These are phyloP conservation scores for Eimeria acervulina DNA, from an alignment of 169 alveolate genomes.

Conservation along the genomic window DNA sequence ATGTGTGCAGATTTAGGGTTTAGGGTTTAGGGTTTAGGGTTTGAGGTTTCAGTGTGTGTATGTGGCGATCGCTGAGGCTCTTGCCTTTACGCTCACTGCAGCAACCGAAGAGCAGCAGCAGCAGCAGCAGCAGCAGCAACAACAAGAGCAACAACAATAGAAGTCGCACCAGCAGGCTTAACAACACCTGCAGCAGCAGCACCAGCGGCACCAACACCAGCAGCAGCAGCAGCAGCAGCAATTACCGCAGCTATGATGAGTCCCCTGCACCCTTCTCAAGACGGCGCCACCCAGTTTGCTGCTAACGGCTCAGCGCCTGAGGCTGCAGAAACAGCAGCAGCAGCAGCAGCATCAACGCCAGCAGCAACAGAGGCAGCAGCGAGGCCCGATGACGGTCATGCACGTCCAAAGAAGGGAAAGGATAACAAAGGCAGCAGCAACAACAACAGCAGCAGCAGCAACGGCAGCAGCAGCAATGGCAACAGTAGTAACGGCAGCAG, in stretches of 20 bases:
- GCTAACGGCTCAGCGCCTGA: not conserved
- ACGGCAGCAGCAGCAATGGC: conserved; percentile 35
- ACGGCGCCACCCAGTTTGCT: not conserved
- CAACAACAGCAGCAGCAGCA: conserved; percentile 27
- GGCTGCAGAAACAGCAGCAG: conserved; percentile 17
- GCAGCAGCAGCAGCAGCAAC: too few species aligned
- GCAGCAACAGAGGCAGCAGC: not conserved
- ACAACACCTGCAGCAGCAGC: conserved; percentile 31
- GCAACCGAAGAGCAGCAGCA: too few species aligned
- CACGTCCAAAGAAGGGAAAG: not conserved
- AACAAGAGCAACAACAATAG: not conserved
- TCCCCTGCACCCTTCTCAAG: not conserved
- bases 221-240: conserved; percentile 45
- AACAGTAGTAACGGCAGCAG: not conserved
- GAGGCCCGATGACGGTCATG: not conserved
- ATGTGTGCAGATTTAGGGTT: not conserved
- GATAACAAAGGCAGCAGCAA: conserved; percentile 37
- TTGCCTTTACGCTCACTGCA: not conserved
- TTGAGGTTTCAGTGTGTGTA: not conserved
- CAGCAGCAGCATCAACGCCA: conserved; percentile 31
- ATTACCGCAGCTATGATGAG: conserved; percentile 4
- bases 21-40: conserved; percentile 65
- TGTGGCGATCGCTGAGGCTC: not conserved
- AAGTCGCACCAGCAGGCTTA: not conserved
- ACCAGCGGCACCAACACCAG: not conserved